Evolutionary conservation across 2,329 filamentous ascomycete genomes (phyloP).

Genomic region (Cladophialophora chaetospira): DNA sequence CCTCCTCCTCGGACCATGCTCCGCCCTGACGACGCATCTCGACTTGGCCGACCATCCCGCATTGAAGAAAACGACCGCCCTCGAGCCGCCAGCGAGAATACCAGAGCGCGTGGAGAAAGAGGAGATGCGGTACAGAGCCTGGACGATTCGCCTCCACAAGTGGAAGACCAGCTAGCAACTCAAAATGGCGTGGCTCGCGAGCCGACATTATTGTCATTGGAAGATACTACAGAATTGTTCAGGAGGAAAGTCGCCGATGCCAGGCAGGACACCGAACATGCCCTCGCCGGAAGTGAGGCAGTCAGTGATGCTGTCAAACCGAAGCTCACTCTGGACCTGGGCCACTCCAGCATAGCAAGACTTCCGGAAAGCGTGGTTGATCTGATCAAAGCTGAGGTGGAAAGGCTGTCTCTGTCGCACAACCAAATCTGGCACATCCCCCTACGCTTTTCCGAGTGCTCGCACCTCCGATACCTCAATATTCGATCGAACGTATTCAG

Average conservation of each 20-base stretch:
- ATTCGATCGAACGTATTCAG: conserved; percentile 53
- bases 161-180: conserved; percentile 5
- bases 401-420: conserved; percentile 55
- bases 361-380: conserved; percentile 54
- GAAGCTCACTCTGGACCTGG: conserved; percentile 55
- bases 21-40: conserved; percentile 28
- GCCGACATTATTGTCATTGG: conserved; percentile 39
- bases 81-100: conserved; percentile 26
- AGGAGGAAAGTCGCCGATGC: conserved; percentile 50
- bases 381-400: conserved; percentile 56
- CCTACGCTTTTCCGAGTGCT: conserved; percentile 51
- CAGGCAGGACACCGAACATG: conserved; percentile 50
- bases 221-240: conserved; percentile 50
- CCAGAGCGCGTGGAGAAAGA: conserved; percentile 21
- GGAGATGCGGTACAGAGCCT: conserved; percentile 3
- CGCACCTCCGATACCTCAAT: conserved; percentile 53
- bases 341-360: conserved; percentile 50
- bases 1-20: conserved; percentile 14
- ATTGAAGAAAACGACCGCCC: conserved; percentile 23
- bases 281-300: conserved; percentile 48
- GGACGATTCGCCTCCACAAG: conserved; percentile 20
- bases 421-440: conserved; percentile 55
- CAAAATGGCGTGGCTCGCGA: conserved; percentile 11
- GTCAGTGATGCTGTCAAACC: conserved; percentile 51
- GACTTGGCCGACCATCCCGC: conserved; percentile 25